phyloP scores from a whole-genome alignment of 495 filamentous ascomycete species.

The Pseudotulostoma volvatum region DNA sequence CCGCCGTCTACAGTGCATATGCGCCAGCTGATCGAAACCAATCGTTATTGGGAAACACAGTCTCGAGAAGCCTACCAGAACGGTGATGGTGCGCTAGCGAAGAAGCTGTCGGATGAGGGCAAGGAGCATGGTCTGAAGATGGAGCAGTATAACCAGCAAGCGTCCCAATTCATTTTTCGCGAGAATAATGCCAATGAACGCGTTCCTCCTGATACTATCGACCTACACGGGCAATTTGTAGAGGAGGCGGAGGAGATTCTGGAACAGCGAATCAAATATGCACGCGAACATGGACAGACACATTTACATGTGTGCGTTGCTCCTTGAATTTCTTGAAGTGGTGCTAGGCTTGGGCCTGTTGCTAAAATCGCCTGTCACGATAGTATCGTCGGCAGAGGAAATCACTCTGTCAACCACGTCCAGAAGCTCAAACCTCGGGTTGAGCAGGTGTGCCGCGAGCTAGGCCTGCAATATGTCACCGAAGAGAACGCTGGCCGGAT shows the following conservation, averaged over 20 bases:
- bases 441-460: slow-evolving; percentile 64
- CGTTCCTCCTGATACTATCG: slow-evolving; percentile 67
- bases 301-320: slow-evolving; percentile 50
- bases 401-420: slow-evolving; percentile 62
- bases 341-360: no score
- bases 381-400: slow-evolving; percentile 85
- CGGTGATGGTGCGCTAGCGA: slow-evolving; percentile 65
- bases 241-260: slow-evolving; percentile 87
- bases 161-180: slow-evolving; percentile 84
- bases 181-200: slow-evolving; percentile 68
- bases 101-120: slow-evolving; percentile 65
- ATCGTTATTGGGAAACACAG: slow-evolving; percentile 18
- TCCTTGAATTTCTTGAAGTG: no score
- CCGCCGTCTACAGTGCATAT: no score
- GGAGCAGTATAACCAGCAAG: slow-evolving; percentile 73
- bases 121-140: slow-evolving; percentile 66
- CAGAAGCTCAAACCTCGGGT: slow-evolving; percentile 88
- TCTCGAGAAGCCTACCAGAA: slow-evolving; percentile 63
- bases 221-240: slow-evolving; percentile 85
- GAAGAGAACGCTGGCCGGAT: slow-evolving; percentile 82
- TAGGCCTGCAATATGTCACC: slow-evolving; percentile 64
- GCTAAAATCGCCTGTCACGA: no score
- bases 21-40: neutral
- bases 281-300: slow-evolving; percentile 48
- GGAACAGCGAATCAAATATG: slow-evolving; percentile 63